These are phyloP conservation scores for Ganoderma leucocontextum DNA, from an alignment of 1,284 basidiomycete species.

Conservation along the genomic window DNA sequence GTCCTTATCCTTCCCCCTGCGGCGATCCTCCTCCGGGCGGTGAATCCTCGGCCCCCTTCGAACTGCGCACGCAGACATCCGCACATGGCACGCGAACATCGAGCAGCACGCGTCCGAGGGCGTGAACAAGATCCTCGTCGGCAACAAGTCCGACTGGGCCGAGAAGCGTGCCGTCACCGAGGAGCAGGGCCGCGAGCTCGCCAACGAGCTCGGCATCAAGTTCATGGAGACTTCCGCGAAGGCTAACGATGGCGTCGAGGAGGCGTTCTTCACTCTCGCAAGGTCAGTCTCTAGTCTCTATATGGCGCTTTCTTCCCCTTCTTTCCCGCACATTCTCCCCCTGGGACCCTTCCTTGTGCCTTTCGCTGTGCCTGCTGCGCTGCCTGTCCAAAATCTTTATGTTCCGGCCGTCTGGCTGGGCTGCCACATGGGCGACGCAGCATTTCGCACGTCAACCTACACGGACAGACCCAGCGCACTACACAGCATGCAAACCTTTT, in stretches of 20 bases:
- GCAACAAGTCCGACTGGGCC: slow-evolving; percentile 99
- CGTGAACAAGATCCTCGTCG: slow-evolving; percentile 99
- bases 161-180: slow-evolving; percentile 95
- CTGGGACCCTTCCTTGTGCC: not conserved
- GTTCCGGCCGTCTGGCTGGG: not conserved
- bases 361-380: not conserved
- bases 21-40: not conserved
- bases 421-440: not conserved
- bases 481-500: too few relatives aligned
- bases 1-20: not conserved
- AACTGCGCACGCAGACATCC: slow-evolving; percentile 77
- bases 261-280: slow-evolving; percentile 97
- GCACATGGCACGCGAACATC: slow-evolving; percentile 98
- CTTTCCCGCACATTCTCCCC: not conserved
- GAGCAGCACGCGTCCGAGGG: slow-evolving; percentile 99
- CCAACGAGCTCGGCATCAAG: slow-evolving; percentile 89
- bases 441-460: not conserved
- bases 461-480: too few relatives aligned
- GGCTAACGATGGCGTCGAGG: slow-evolving; percentile 97
- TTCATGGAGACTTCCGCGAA: slow-evolving; percentile 99
- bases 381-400: not conserved
- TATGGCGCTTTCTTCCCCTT: slow-evolving; percentile 17
- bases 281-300: slow-evolving; percentile 70
- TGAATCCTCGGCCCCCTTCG: not conserved
- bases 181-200: slow-evolving; percentile 85